Base-by-base conservation (phyloP, 768 basidiomycete species). In the Tricholoma sp. region DNA sequence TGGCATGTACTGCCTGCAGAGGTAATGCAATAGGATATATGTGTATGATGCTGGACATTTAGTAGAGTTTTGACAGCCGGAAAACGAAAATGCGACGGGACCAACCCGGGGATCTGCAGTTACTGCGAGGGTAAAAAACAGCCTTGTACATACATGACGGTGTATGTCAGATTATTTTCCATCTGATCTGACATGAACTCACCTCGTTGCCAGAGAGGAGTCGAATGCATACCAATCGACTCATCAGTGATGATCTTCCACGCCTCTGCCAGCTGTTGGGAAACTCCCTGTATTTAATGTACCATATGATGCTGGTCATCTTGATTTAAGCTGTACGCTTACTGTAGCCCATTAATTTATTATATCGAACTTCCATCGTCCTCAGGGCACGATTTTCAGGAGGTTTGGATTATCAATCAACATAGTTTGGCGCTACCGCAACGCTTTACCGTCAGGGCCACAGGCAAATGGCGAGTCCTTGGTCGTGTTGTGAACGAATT, bases 101-200 rank as follows among this genome's bases (percentile, higher is more conserved):
- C n/a, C n/a, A n/a, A n/a, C n/a, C n/a, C n/a, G n/a, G n/a, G n/a
- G n/a, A n/a, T n/a, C n/a, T n/a, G n/a, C n/a, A n/a, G n/a, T n/a
- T n/a, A n/a, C n/a, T n/a, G n/a, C n/a, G n/a, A n/a, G n/a, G n/a
- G n/a, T n/a, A n/a, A n/a, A n/a, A n/a, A n/a, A n/a, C n/a, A n/a
- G n/a, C n/a, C n/a, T n/a, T n/a, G n/a, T n/a, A n/a, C n/a, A n/a
- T n/a, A n/a, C n/a, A n/a, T n/a, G n/a, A n/a, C 88, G 58, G 88
- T 89, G 85, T 87, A 74, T 72, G 85, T 75, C 50, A 5, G 31
- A 56, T 19, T 31, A 32, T n/a, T n/a, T 49, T 52, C 54, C 61
- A 57, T 37, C 64, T 66, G 41, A 58, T 57, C 34, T 22, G 39
- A 47, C 52, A 35, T 54, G 66, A 63, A 59, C 67, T 69, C 60